phyloP scores from a whole-genome alignment of 1,139 yeast species.

The Meyerozyma elateridarum region DNA sequence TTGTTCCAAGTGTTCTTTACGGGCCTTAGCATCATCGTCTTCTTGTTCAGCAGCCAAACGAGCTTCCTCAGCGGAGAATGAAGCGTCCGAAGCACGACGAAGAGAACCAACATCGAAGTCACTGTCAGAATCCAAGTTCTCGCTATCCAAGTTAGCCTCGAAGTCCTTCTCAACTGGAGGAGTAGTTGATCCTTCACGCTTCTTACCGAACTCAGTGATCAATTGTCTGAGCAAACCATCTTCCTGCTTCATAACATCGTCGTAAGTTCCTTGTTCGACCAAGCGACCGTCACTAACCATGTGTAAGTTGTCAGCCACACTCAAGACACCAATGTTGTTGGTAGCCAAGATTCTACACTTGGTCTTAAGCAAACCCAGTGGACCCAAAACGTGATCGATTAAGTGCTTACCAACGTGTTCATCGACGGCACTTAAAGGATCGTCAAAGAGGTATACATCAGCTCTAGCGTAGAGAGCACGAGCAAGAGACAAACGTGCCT shows the following conservation, averaged over 20 bases:
- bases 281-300: conserved; percentile 75
- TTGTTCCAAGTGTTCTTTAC: conserved; percentile 80
- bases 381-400: conserved; percentile 73
- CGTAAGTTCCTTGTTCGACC: conserved; percentile 71
- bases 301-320: conserved; percentile 69
- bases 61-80: conserved; percentile 32
- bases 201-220: conserved; percentile 71
- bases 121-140: conserved; percentile 29
- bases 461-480: conserved; percentile 95
- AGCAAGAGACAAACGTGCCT: conserved; percentile 88
- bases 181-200: conserved; percentile 23
- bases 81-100: conserved; percentile 68
- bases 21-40: conserved; percentile 38
- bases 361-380: conserved; percentile 68
- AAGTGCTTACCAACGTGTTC: conserved; percentile 90
- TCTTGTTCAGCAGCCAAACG: conserved; percentile 29
- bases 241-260: conserved; percentile 48
- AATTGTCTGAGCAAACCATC: conserved; percentile 57
- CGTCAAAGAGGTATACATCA: conserved; percentile 86
- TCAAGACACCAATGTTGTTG: conserved; percentile 79
- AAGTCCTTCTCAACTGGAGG: conserved; percentile 8
- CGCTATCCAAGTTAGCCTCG: conserved; percentile 14
- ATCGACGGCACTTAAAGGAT: conserved; percentile 84
- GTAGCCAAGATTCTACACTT: conserved; percentile 86
- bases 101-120: conserved; percentile 42